Percentiles rank a stretch among this genome's conserved stretches.
These are phyloP conservation scores for Gossypium herbaceum DNA, from an alignment of 345 rosid species.

Conservation along the genomic window DNA sequence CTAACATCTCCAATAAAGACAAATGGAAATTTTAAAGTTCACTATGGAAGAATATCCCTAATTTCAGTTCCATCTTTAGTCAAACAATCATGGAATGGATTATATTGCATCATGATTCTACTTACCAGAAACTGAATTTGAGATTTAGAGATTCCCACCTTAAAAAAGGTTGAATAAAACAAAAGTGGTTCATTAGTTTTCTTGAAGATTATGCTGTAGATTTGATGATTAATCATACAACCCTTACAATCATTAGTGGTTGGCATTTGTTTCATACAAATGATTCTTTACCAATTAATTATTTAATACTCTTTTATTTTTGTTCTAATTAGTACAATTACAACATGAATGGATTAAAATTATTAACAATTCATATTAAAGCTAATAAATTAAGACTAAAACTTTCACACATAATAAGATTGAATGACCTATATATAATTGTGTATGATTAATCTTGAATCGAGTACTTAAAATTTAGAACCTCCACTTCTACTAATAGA, in stretches of 20 bases:
- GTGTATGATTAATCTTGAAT: too few relatives aligned
- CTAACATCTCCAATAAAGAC: background rate
- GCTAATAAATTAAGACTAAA: too few relatives aligned
- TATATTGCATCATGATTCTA: background rate
- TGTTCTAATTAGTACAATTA: background rate
- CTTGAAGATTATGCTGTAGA: background rate
- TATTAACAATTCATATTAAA: too few relatives aligned
- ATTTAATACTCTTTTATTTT: background rate
- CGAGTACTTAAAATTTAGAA: rapidly evolving
- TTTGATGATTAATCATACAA: constrained; percentile 1
- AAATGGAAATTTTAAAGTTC: background rate
- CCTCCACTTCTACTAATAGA: too few relatives aligned
- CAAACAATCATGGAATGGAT: constrained; percentile 3
- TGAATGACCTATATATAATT: too few relatives aligned
- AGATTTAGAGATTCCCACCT: background rate
- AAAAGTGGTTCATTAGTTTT: background rate
- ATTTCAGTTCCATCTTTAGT: background rate
- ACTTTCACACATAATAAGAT: too few relatives aligned
- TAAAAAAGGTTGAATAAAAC: background rate
- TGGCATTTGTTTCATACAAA: constrained; percentile 3
- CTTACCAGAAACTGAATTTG: background rate
- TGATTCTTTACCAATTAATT: background rate
- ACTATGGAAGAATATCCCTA: background rate
- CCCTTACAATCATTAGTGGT: background rate
- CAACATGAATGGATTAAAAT: too few relatives aligned